These are phyloP conservation scores for Pseudomonodictys pantanalensis DNA, from an alignment of 495 filamentous ascomycete genomes.

Conservation along the genomic window DNA sequence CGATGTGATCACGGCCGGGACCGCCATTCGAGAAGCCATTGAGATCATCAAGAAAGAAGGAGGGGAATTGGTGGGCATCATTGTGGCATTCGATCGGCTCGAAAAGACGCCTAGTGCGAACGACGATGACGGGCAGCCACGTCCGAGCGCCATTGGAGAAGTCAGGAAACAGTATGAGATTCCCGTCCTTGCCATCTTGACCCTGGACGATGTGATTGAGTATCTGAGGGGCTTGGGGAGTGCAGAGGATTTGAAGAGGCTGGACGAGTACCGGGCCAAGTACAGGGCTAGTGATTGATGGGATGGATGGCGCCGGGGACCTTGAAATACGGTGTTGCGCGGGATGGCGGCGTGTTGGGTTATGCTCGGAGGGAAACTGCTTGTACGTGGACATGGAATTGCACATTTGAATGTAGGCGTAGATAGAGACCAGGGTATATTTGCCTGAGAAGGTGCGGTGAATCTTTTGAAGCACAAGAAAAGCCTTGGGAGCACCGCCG, in stretches of 20 bases:
- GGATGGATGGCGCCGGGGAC: too few species aligned
- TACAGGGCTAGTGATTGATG: conserved; percentile 62
- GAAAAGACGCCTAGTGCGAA: conserved; percentile 63
- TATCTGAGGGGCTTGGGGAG: conserved; percentile 53
- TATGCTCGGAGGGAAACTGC: too few species aligned
- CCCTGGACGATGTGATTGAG: conserved; percentile 76
- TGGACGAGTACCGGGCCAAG: conserved; percentile 75
- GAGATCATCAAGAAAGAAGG: conserved; percentile 77
- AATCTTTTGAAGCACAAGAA: too few species aligned
- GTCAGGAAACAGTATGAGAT: conserved; percentile 62
- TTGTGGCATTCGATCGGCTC: conserved; percentile 83
- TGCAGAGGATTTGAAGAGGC: conserved; percentile 62
- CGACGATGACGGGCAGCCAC: conserved; percentile 37
- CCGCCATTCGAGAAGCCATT: conserved; percentile 87
- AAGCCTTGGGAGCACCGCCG: too few species aligned
- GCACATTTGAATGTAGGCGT: too few species aligned
- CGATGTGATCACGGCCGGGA: conserved; percentile 94
- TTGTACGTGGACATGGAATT: too few species aligned
- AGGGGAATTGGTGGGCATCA: conserved; percentile 75
- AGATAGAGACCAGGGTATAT: too few species aligned
- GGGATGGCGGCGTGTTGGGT: too few species aligned
- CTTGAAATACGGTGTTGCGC: too few species aligned
- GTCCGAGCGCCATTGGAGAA: conserved; percentile 61
- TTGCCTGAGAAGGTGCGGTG: too few species aligned
- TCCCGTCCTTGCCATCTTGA: conserved; percentile 45